Base-by-base conservation (phyloP, 176 grass and related monocot genomes). In the Triticum turgidum region DNA sequence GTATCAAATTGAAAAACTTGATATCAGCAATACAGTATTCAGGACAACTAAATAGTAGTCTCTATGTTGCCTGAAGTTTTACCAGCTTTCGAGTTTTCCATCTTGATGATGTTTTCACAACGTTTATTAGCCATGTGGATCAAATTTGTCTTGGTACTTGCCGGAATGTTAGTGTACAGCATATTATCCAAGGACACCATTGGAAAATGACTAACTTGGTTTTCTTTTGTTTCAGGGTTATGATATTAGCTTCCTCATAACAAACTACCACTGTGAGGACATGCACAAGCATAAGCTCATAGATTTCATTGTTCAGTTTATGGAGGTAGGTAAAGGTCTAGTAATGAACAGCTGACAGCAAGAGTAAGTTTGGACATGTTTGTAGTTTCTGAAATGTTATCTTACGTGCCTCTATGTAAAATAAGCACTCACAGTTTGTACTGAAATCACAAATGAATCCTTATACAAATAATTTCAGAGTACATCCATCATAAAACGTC, bases 241-340 rank as follows among this genome's bases (percentile, higher is more conserved):
- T 87, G 96, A 98, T 78, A 98, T 98, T 63, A 98, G 96, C 89
- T 95, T 98, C 76, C 90, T 98, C 58, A 94, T 98, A 95, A 98
- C 96, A 85, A 98, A 98, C 66, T 98, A 98, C 75, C 93, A 98
- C 56, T 98, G 96, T 34, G 91, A 95, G 79, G 96, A 94, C 45
- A 98, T 94, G 93, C 96, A 95, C 80, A 98, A 98, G 67, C 93
- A 98, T 41, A 96, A 98, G 70, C 93, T 98, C 77, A 98, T 98
- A 62, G 96, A 96, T 94, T 98, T 98, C 81, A 98, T 98, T 13
- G 93, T 98, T 77, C 93, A 96, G 62, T 98, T 98, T 87, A 96
- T 98, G 96, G 96, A 98, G 93, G 96, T 95, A 94, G 84, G 27
- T 22, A 65, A 52, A 25, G 14, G 14, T 73, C 74, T 76, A 73